Conservation (phyloP, 192 early-diverging fungal genomes). For the Thoreauomyces humboldtii region DNA sequence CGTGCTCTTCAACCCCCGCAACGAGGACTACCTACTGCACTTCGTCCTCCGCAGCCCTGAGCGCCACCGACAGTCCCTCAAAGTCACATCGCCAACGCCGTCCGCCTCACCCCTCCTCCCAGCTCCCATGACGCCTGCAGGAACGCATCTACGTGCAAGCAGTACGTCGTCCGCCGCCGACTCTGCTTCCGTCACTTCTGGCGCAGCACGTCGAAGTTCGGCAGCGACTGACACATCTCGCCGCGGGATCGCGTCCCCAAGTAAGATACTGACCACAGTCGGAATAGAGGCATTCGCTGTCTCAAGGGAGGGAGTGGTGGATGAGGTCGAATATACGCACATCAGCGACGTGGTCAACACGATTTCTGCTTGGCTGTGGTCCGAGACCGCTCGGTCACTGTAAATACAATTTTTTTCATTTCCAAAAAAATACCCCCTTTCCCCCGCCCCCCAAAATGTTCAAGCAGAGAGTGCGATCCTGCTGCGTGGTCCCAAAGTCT, state of each 20-base stretch:
- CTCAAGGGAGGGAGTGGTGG: constrained; percentile 42
- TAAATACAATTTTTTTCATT: no score
- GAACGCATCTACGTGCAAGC: not conserved
- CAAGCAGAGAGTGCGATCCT: no score
- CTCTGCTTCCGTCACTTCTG: not conserved
- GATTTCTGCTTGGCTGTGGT: constrained; percentile 45
- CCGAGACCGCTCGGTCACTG: not conserved
- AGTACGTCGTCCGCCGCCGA: not conserved
- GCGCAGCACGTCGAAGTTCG: not conserved
- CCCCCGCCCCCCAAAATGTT: no score
- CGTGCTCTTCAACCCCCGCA: constrained; percentile 45
- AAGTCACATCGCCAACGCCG: not conserved
- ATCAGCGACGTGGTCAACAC: constrained; percentile 42
- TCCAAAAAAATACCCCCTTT: no score
- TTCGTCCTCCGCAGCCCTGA: constrained; percentile 20
- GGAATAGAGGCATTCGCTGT: constrained; percentile 36
- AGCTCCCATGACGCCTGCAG: not conserved
- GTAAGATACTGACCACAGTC: not conserved
- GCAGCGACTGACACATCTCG: not conserved
- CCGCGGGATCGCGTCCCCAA: not conserved
- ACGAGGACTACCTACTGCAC: constrained; percentile 50
- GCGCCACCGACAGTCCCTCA: not conserved
- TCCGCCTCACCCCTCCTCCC: not conserved
- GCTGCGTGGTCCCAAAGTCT: no score
- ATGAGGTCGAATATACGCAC: constrained; percentile 44